These are phyloP conservation scores for Suillus ampliporus DNA, from an alignment of 768 basidiomycete genomes.

Conservation along the genomic window DNA sequence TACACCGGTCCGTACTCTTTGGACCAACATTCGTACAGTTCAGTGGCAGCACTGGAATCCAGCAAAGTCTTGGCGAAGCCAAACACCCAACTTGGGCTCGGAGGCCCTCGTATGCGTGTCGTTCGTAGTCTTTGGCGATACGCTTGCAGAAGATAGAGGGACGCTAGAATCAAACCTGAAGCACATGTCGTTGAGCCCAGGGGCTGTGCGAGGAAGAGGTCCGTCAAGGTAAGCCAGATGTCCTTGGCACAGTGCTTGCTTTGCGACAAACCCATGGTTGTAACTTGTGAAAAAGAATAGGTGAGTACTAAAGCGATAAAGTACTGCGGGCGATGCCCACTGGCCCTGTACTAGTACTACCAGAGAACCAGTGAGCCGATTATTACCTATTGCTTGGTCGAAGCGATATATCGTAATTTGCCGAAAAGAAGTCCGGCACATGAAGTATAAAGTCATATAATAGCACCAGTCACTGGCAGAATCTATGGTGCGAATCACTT, in stretches of 20 bases:
- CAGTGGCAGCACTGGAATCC: slow-evolving; percentile 34
- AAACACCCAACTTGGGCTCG: slow-evolving; percentile 45
- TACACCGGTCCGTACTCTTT: slow-evolving; percentile 50
- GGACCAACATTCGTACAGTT: slow-evolving; percentile 49
- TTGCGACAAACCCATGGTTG: no score
- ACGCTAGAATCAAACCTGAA: not conserved
- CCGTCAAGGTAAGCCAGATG: not conserved
- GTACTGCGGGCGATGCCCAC: no score
- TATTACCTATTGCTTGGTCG: no score
- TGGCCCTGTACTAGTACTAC: no score
- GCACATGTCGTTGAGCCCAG: not conserved
- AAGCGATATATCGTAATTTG: no score
- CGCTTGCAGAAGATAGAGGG: not conserved
- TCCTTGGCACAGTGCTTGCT: not conserved
- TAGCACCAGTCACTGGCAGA: no score
- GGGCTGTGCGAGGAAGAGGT: not conserved
- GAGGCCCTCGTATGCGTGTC: slow-evolving; percentile 48
- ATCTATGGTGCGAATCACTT: no score
- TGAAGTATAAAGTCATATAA: no score
- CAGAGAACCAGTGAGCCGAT: no score
- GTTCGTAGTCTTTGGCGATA: not conserved
- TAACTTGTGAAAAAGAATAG: no score
- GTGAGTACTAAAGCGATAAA: no score
- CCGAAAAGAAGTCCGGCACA: no score
- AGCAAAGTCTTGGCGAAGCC: slow-evolving; percentile 39